phyloP scores from a whole-genome alignment of 805 yeast species.

The Wickerhamiella azymoides region DNA sequence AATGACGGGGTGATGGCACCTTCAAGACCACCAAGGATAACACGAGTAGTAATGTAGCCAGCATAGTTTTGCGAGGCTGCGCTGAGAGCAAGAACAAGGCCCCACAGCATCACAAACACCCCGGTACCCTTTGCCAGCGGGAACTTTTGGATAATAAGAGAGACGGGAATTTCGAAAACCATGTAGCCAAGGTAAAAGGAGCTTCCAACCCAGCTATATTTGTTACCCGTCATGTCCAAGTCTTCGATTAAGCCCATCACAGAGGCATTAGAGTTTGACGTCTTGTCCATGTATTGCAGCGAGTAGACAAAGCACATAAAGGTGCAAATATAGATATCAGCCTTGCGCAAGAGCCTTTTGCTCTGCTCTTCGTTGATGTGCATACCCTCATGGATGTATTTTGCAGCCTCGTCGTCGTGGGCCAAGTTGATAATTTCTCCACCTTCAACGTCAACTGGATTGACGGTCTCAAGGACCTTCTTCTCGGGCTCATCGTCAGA shows the following conservation, averaged over 20 bases:
- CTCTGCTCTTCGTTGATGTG: background rate
- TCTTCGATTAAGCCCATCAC: slow-evolving; percentile 37
- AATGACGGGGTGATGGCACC: slow-evolving; percentile 43
- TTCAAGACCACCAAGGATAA: slow-evolving; percentile 39
- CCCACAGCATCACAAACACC: slow-evolving; percentile 33
- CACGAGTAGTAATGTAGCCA: slow-evolving; percentile 33
- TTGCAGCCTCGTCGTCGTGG: slow-evolving; percentile 8
- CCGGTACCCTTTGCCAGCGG: slow-evolving; percentile 42
- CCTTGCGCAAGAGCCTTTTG: slow-evolving; percentile 30
- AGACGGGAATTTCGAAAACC: slow-evolving; percentile 39
- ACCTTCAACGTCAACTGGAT: background rate
- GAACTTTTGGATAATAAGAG: slow-evolving; percentile 36
- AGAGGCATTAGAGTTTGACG: slow-evolving; percentile 37
- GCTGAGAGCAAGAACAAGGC: slow-evolving; percentile 32
- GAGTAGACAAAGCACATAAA: slow-evolving; percentile 36
- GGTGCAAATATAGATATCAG: slow-evolving; percentile 40
- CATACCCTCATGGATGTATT: slow-evolving; percentile 3
- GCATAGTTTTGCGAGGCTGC: slow-evolving; percentile 33
- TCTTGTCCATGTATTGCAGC: slow-evolving; percentile 48
- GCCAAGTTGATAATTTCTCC: background rate
- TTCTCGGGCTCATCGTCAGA: background rate
- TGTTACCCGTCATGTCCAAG: slow-evolving; percentile 32
- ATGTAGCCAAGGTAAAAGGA: slow-evolving; percentile 54
- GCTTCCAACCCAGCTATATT: slow-evolving; percentile 39
- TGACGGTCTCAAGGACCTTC: background rate